Base-by-base conservation (phyloP, 805 yeast species). In the Dipodascus geniculatus region DNA sequence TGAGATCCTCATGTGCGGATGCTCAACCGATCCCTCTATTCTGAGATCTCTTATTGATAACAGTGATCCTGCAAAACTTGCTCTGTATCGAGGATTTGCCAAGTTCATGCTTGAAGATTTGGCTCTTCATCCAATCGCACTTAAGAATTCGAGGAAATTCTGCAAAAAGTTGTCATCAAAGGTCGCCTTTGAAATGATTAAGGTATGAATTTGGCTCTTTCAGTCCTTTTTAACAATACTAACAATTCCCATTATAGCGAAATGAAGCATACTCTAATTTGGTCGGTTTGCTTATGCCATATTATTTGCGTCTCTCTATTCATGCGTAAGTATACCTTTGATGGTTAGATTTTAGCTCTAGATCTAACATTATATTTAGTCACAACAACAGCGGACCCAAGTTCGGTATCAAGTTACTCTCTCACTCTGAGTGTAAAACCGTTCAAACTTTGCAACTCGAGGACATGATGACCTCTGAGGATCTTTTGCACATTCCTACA, bases 401-500 rank as follows among this genome's bases (percentile, higher is more conserved):
- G 19, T 38, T 38, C 14, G 44, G 44, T 38, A 38, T 38, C 19
- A 38, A 38, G 20, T 16, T 38, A 6, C 44, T 38, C 14, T 38
- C 44, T 14, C 44, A 38, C 19, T 38, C 44, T n/a, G 44, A 38
- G 20, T 38, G 44, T n/a, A 38, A 38, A 38, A 38, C 44, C 6
- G 44, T 38, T 38, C 44, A 38, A n/a, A n/a, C 44, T n/a, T 38
- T 38, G 44, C 44, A 38, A 38, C 44, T 38, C 14, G 44, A 38
- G 19, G 44, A 38, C 19, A 38, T 38, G 44, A 38, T 38, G 44
- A 38, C 44, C 4, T 38, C 44, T 38, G 44, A 38, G 14, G 44
- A 38, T 38, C 44, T 38, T 38, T n/a, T 38, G 44, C 44, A 38
- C 20, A 38, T 38, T 38, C 44, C 44, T 17, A 38, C 44, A n/a